A percentile compares a stretch with the other conserved stretches of the same genome.
Conservation (phyloP, 192 early-diverging fungal species). For the Cetraspora pellucida region DNA sequence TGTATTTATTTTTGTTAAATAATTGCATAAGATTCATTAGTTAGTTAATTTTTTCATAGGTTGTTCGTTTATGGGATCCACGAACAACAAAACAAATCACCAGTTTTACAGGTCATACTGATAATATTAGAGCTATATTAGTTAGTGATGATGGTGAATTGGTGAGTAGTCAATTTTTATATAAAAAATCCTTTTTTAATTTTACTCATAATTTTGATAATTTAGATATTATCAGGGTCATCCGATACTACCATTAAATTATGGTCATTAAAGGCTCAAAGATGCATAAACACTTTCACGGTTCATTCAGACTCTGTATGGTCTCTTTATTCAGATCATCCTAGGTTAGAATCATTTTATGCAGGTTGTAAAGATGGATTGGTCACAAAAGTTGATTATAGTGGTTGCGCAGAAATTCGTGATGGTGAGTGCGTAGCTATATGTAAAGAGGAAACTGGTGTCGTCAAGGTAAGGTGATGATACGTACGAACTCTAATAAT, state of each 20-base stretch:
- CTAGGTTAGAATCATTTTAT: slow-evolving; percentile 88
- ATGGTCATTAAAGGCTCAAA: slow-evolving; percentile 88
- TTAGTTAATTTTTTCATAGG: slow-evolving; percentile 36
- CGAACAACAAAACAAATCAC: slow-evolving; percentile 69
- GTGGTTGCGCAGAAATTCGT: slow-evolving; percentile 49
- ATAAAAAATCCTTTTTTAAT: not conserved
- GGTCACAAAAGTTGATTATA: slow-evolving; percentile 75
- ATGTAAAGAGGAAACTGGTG: slow-evolving; percentile 80
- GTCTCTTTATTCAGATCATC: slow-evolving; percentile 85
- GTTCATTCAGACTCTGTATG: slow-evolving; percentile 90
- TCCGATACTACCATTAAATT: slow-evolving; percentile 95
- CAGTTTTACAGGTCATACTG: slow-evolving; percentile 90
- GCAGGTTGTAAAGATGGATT: slow-evolving; percentile 90
- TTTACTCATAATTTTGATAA: not conserved
- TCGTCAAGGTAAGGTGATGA: slow-evolving; percentile 64
- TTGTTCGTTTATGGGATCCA: slow-evolving; percentile 91
- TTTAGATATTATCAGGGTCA: slow-evolving; percentile 87
- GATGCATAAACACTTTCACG: slow-evolving; percentile 87
- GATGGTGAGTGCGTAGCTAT: slow-evolving; percentile 81
- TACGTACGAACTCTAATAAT: not conserved
- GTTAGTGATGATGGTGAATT: slow-evolving; percentile 86
- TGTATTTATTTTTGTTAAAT: not conserved
- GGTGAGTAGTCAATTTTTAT: slow-evolving; percentile 44
- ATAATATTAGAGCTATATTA: slow-evolving; percentile 88
- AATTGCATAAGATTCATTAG: not conserved